Percentiles rank a stretch among this genome's conserved stretches.
Evolutionary conservation across 257 asterid species (phyloP).

Genomic region (Gardenia jasminoides): DNA sequence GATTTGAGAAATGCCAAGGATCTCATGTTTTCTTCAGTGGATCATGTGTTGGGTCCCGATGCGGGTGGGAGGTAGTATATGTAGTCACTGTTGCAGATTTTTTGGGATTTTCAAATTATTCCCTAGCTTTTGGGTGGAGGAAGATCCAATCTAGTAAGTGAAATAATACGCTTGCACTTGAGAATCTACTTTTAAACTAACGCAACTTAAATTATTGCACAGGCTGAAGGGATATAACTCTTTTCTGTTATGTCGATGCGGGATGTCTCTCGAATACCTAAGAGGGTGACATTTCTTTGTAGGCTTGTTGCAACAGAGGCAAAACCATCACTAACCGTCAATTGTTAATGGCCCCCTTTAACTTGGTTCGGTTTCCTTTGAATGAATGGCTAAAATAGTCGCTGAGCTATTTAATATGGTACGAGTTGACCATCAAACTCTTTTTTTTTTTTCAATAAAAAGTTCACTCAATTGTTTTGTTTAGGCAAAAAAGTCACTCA

Average conservation of each 20-base stretch:
- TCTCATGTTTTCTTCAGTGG: not conserved
- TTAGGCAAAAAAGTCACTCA: too few species aligned
- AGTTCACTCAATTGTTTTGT: too few species aligned
- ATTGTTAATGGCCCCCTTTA: not conserved
- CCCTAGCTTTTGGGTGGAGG: not conserved
- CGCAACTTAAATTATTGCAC: not conserved
- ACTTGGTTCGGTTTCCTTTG: not conserved
- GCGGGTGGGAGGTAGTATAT: too few species aligned
- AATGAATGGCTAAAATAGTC: too few species aligned
- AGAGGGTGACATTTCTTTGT: not conserved
- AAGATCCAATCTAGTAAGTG: not conserved
- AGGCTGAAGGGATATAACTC: not conserved
- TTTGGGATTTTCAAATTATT: not conserved
- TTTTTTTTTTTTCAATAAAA: too few species aligned
- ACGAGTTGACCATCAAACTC: too few species aligned
- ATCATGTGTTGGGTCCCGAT: too few species aligned
- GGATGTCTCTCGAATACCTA: not conserved
- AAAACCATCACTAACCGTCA: not conserved
- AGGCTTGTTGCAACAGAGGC: not conserved
- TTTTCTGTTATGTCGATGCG: not conserved
- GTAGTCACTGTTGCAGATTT: too few species aligned
- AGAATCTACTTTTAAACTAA: not conserved
- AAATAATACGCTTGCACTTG: not conserved
- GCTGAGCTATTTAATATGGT: too few species aligned
- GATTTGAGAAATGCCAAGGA: not conserved